Base-by-base conservation (phyloP, 495 filamentous ascomycete species). In the Neurospora sublineolata region DNA sequence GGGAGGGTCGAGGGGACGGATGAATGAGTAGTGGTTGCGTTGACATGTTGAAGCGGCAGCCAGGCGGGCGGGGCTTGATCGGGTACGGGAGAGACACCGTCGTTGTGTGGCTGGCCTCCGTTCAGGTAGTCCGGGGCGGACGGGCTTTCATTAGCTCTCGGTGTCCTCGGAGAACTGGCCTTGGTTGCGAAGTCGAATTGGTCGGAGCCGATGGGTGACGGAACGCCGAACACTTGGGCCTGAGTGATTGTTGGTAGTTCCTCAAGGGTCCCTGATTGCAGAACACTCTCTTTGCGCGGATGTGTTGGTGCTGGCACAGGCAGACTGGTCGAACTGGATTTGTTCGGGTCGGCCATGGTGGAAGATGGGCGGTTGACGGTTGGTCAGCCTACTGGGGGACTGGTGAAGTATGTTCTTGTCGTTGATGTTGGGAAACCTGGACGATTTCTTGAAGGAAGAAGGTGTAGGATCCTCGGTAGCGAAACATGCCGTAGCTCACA, bases 61-160 rank as follows among this genome's bases (percentile, higher is more conserved):
- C 37, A 67, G 36, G 68, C 39, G 8, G 33, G 20, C 18, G 71
- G 69, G 9, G 33, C 67, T 14, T 27, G 37, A 30, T 67, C 69
- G 72, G 74, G 33, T 27, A 70, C 64, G n/a, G 77, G 76, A 14
- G 83, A 77, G 16, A 74, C 37, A 11, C 69, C 72, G 6, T 81
- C 80, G 52, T 6, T 23, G 68, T 84, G 81, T 7, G 81, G 79
- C 36, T 74, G 60, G 3, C 79, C 82, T 37, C 80, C 80, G 73
- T 86, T 85, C 38, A 84, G 67, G 72, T 85, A 83, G 73, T 87
- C 84, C 9, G 73, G 23, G 4, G 83, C 52, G 14, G 52, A 33
- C 52, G 52, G 52, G 52, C 52, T 64, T 30, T 64, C 52, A 18
- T 64, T 64, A 71, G 27, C 75, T 70, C 60, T 77, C 73, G 33